Conservation (phyloP, 1,284 basidiomycete species). For the Bondarzewia mesenterica region DNA sequence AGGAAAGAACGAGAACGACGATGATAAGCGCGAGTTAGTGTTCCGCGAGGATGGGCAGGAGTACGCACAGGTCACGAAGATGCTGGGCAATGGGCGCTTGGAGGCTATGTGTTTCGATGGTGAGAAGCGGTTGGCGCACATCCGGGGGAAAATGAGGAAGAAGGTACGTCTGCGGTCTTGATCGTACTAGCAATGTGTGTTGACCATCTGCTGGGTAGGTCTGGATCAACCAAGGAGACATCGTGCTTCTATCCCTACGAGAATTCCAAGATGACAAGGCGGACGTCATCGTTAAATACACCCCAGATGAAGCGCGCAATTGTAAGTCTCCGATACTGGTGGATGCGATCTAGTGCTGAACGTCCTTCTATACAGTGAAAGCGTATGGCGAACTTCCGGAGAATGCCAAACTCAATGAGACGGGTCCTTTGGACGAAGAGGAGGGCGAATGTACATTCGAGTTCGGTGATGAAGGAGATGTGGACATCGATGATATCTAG, state of each 20-base stretch:
- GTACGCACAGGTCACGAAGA: conserved; percentile 97
- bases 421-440: conserved; percentile 86
- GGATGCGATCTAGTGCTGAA: conserved; percentile 1
- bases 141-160: conserved; percentile 98
- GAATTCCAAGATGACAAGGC: conserved; percentile 99
- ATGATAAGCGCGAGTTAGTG: conserved; percentile 97
- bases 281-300: conserved; percentile 99
- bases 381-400: conserved; percentile 97
- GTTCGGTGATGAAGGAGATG: conserved; percentile 80
- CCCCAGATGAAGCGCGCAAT: conserved; percentile 88
- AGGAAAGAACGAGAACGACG: conserved; percentile 99
- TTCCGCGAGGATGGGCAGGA: conserved; percentile 99
- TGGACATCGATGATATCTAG: conserved; percentile 77
- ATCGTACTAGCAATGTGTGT: neutral
- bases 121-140: conserved; percentile 95
- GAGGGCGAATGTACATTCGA: conserved; percentile 87
- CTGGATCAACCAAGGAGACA: conserved; percentile 99
- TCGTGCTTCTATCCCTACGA: conserved; percentile 91
- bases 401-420: conserved; percentile 98
- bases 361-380: conserved; percentile 54
- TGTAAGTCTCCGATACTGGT: conserved; percentile 31
- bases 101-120: conserved; percentile 99
- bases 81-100: conserved; percentile 97
- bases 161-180: conserved; percentile 59
- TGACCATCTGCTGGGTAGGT: conserved; percentile 48